Evolutionary conservation across 2,329 filamentous ascomycete species (phyloP).

Genomic region (Fusarium nelsonii): DNA sequence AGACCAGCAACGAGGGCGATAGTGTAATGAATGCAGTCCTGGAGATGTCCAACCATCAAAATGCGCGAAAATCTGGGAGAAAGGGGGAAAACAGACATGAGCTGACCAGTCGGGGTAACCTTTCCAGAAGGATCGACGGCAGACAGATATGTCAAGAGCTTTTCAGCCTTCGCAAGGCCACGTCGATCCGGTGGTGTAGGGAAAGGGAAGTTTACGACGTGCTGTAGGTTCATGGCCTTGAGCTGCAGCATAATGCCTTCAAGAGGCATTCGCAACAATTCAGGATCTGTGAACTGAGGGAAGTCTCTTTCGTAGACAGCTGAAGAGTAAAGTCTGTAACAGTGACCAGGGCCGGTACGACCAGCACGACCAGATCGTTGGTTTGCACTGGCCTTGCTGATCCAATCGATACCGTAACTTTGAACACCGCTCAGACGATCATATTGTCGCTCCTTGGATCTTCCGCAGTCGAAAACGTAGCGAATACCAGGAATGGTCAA

Average conservation of each 20-base stretch:
- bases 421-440: slow-evolving; percentile 91
- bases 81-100: slow-evolving; percentile 89
- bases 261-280: slow-evolving; percentile 90
- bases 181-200: slow-evolving; percentile 86
- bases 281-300: slow-evolving; percentile 84
- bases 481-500: slow-evolving; percentile 94
- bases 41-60: slow-evolving; percentile 85
- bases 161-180: slow-evolving; percentile 85
- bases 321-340: slow-evolving; percentile 93
- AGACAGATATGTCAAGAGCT: slow-evolving; percentile 85
- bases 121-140: slow-evolving; percentile 79
- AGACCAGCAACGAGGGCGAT: slow-evolving; percentile 90
- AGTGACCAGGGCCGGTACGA: slow-evolving; percentile 94
- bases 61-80: slow-evolving; percentile 93
- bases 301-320: slow-evolving; percentile 95
- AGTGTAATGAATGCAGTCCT: slow-evolving; percentile 85
- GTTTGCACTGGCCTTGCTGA: slow-evolving; percentile 95
- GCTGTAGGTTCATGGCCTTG: slow-evolving; percentile 92
- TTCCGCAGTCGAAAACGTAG: slow-evolving; percentile 95
- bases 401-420: slow-evolving; percentile 95
- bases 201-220: slow-evolving; percentile 95
- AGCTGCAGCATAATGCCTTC: slow-evolving; percentile 93
- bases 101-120: slow-evolving; percentile 82
- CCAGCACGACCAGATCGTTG: slow-evolving; percentile 95
- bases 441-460: slow-evolving; percentile 92